Base-by-base conservation (phyloP, 768 basidiomycete genomes). In the Hygrocybe punicea region DNA sequence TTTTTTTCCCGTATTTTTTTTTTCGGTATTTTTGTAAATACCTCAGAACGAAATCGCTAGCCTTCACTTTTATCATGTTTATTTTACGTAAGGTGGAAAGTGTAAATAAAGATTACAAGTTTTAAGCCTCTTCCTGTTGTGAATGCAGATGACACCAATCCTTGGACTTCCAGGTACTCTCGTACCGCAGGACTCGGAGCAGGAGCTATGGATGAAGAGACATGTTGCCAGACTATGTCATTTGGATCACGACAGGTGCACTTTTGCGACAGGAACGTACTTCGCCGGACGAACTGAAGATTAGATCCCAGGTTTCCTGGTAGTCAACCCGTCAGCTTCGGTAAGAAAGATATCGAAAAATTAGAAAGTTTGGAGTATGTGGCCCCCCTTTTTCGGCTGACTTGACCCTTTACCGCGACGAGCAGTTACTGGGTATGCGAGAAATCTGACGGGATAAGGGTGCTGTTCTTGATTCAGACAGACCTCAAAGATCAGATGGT, bases 371-470 rank as follows among this genome's bases (percentile, higher is more conserved):
- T 88, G 76, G 93, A 98, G 94, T 95, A 70, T 60, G 83, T 76
- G 6, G 19, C 25, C 23, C 50, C 3, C 24, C 53, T 10, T 55
- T 44, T 42, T 48, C 34, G 40, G 1, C 47, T 47, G 29, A 42
- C 3, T 16, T 47, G 58, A 48, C 29, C n/a, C 14, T 10, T 50
- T 23, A 45, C 14, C 45, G 54, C 49, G 48, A 47, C 33, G 24
- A 47, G 36, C 67, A 98, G 95, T 68, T 99, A 90, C 72, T 99
- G 96, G 96, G 97, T 99, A 42, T 97, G 94, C 74, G 97, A 99
- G 77, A 98, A 98, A 77, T 96, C 93, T 11, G 97, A 98, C 67
- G 97, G 97, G 11, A 69, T 99, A 51, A 85, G 97, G 35, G 91
- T 98, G 39, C 77, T 99, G 25, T 82, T 98, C 51, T 75, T 96